Conservation (phyloP, 257 asterid genomes). For the Nicotiana knightiana region DNA sequence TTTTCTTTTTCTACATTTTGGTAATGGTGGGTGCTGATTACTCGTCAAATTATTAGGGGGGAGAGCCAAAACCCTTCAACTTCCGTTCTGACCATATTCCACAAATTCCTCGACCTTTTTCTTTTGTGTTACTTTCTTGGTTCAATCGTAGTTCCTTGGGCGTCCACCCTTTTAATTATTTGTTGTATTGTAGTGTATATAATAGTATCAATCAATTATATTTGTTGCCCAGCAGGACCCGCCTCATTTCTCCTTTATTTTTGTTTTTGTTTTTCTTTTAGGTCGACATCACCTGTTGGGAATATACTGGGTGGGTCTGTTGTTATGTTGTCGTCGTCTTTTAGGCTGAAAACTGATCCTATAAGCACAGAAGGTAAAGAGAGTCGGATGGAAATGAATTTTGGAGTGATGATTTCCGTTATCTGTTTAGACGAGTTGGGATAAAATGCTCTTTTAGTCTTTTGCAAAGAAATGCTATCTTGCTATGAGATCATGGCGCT, state of each 20-base stretch:
- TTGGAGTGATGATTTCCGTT: not conserved
- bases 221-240: not conserved
- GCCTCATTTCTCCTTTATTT: not conserved
- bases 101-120: constrained; percentile 1
- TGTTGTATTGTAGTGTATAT: constrained; percentile 23
- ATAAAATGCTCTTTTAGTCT: not conserved
- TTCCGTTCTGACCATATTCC: constrained; percentile 3
- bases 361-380: not conserved
- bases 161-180: not conserved
- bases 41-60: not conserved
- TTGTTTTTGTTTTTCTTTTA: not conserved
- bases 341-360: not conserved
- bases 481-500: not conserved
- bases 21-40: constrained; percentile 6
- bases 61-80: not conserved
- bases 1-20: not conserved
- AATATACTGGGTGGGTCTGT: not conserved
- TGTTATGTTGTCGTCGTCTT: not conserved
- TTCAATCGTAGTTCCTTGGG: not conserved
- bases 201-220: constrained; percentile 21
- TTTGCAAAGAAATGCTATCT: not conserved
- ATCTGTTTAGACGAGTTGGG: not conserved
- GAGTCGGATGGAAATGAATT: not conserved
- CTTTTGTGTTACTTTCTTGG: constrained; percentile 6
- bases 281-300: not conserved